Evolutionary conservation across 2,329 filamentous ascomycete genomes (phyloP).

Genomic region (Metarhizium guizhouense): DNA sequence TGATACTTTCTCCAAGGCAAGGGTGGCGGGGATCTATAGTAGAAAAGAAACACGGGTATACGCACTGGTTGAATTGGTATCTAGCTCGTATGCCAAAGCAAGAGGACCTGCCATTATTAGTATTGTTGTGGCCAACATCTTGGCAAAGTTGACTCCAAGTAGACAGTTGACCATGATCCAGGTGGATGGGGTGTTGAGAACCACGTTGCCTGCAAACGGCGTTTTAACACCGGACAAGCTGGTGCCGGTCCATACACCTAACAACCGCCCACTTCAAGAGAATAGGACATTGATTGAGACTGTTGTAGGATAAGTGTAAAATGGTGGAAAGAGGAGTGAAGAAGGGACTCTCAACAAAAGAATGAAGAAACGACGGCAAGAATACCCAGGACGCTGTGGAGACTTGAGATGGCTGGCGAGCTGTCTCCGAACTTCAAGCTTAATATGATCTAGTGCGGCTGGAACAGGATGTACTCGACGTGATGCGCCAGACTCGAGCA

Average conservation of each 20-base stretch:
- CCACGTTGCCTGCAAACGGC: not conserved
- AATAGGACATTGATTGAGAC: not conserved
- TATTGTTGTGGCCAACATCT: not conserved
- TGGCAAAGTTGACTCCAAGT: not conserved
- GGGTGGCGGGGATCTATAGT: not conserved
- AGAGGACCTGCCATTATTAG: slow-evolving; percentile 12
- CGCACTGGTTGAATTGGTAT: slow-evolving; percentile 27
- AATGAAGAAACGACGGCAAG: not conserved
- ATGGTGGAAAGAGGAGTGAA: not conserved
- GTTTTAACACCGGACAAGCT: not conserved
- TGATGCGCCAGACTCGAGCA: too few species aligned
- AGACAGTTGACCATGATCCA: not conserved
- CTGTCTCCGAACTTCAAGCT: not conserved
- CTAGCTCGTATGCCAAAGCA: slow-evolving; percentile 24
- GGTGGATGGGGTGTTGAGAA: not conserved
- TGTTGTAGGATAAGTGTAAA: not conserved
- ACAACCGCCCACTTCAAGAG: not conserved
- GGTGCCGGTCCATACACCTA: not conserved
- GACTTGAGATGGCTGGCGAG: not conserved
- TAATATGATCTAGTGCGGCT: not conserved
- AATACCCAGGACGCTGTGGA: not conserved
- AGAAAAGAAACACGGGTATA: not conserved
- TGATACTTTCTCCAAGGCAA: not conserved
- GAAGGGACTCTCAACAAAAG: too few species aligned
- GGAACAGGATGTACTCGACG: too few species aligned